Base-by-base conservation (phyloP, 768 basidiomycete genomes). In the Suillus sp. region DNA sequence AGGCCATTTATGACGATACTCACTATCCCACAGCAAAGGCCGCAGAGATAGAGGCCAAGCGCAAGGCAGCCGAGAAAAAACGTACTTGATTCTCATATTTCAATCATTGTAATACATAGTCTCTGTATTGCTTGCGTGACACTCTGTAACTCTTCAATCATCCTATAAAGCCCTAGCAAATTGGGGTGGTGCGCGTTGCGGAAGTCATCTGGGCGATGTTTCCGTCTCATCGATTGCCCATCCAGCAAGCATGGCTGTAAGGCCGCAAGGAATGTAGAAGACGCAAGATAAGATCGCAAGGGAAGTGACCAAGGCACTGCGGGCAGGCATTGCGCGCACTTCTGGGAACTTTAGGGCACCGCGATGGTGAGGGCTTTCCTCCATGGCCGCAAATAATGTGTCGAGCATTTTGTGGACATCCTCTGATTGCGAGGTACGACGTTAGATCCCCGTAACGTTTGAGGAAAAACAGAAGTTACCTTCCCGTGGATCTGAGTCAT, bases 11-110 rank as follows among this genome's bases (percentile, higher is more conserved):
- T 16, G 13, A 30, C 54, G 7, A 8, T 25, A 67, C 32, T 68
- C 63, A 35, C 22, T 61, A 35, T 42, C 9, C 25, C 61, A 32
- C 62, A 91, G 90, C 88, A 62, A 91, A 89, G 75, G 80, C 81
- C 2, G 82, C 86, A 35, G 89, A 90, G 69, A 65, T 81, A 32
- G 85, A 87, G 63, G 85, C 82, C 18, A 91, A 89, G 81, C 83
- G 81, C 70, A 78, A 83, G 68, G 81, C 79, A 20, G 65, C 66
- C 32, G 65, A 32, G 56, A 63, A 57, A 27, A 77, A 71, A 59
- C 74, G 74, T 43, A 5, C 62, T 53, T 75, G 47, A 65, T 71
- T 90, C 5, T 57, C 25, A 13, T 38, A 25, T 13, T 20, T 9
- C 56, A 40, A 53, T 34, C 11, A 11, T 53, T 57, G 56, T 56